phyloP scores from a whole-genome alignment of 495 filamentous ascomycete genomes.

The Parathielavia hyrcaniae region DNA sequence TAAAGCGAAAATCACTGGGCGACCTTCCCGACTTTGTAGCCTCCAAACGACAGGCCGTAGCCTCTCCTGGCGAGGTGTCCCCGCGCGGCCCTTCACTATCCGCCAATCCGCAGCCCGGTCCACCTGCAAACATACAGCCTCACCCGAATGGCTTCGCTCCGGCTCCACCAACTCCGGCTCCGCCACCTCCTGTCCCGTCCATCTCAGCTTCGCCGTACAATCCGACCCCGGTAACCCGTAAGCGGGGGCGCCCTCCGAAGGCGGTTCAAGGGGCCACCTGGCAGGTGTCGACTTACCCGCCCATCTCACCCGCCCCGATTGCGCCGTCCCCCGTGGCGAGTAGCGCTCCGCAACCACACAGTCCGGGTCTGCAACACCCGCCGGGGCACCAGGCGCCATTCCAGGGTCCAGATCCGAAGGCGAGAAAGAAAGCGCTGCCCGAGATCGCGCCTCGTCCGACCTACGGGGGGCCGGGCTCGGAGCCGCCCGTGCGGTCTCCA shows the following conservation, averaged over 20 bases:
- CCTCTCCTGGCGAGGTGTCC: constrained; percentile 23
- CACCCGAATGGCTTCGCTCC: constrained; percentile 37
- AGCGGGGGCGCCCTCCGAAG: constrained; percentile 32
- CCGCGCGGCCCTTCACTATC: constrained; percentile 19
- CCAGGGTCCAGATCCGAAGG: constrained; percentile 2
- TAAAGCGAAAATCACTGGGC: constrained; percentile 43
- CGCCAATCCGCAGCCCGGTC: constrained; percentile 28
- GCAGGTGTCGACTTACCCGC: constrained; percentile 33
- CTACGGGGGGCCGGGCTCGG: background rate
- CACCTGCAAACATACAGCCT: constrained; percentile 29
- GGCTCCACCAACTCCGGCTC: constrained; percentile 20
- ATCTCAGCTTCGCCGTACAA: constrained; percentile 23
- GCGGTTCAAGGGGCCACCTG: constrained; percentile 18
- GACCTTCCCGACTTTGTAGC: constrained; percentile 38
- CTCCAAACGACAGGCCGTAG: constrained; percentile 41
- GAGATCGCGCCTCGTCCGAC: constrained; percentile 21
- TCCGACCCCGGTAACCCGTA: constrained; percentile 23
- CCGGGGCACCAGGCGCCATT: background rate
- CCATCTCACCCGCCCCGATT: constrained; percentile 32
- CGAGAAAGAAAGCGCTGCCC: constrained; percentile 10
- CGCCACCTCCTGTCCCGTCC: constrained; percentile 24
- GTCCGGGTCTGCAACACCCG: constrained; percentile 13
- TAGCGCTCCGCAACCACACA: constrained; percentile 23
- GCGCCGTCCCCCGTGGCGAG: constrained; percentile 8
- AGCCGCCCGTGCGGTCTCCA: constrained; percentile 1